Conservation (phyloP, 202 grass and related monocot species). For the Panicum virgatum region DNA sequence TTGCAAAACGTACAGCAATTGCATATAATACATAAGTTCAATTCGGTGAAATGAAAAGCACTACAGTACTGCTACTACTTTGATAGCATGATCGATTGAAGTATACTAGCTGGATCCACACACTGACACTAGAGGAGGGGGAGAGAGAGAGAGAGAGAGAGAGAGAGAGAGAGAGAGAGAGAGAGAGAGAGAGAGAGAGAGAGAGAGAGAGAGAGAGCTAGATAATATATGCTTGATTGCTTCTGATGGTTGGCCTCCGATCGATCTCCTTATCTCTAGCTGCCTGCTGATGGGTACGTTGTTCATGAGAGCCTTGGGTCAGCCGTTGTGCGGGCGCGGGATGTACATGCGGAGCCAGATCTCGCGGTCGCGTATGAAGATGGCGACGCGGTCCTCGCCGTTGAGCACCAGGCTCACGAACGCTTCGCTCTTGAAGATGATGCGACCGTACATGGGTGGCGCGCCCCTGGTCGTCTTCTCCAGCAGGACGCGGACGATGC, state of each 20-base stretch:
- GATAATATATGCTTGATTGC: too few relatives aligned
- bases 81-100: background rate
- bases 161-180: too few relatives aligned
- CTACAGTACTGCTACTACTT: background rate
- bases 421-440: conserved; percentile 57
- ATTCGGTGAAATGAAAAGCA: background rate
- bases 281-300: background rate
- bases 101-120: too few relatives aligned
- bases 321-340: conserved; percentile 7
- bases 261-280: too few relatives aligned
- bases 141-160: too few relatives aligned
- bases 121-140: too few relatives aligned
- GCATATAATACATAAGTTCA: background rate
- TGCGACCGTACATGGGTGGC: conserved; percentile 48
- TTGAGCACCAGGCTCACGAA: conserved; percentile 54
- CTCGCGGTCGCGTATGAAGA: conserved; percentile 45
- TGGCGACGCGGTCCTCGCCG: conserved; percentile 32
- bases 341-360: conserved; percentile 69
- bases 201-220: too few relatives aligned
- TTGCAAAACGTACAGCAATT: background rate
- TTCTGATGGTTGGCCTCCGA: too few relatives aligned
- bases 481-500: conserved; percentile 65
- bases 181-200: too few relatives aligned
- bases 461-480: conserved; percentile 33
- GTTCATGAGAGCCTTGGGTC: background rate